These are phyloP conservation scores for Colletotrichum sp. DNA, from an alignment of 2,329 filamentous ascomycete genomes.

Conservation along the genomic window DNA sequence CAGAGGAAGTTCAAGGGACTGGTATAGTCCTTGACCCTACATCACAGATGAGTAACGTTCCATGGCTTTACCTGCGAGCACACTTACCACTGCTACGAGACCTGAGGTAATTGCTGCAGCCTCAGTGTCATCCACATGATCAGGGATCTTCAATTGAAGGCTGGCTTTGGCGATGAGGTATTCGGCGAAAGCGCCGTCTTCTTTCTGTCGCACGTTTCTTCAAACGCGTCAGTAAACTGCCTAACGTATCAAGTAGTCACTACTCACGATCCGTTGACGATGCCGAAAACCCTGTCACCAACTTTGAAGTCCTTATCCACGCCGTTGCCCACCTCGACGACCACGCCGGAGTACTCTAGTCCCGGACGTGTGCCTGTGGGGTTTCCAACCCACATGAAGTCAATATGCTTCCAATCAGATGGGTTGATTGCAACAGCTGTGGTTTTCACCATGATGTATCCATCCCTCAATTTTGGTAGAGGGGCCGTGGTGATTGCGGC, in stretches of 20 bases:
- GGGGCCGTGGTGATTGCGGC: neutral
- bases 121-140: constrained; percentile 49
- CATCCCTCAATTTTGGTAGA: constrained; percentile 18
- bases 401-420: constrained; percentile 37
- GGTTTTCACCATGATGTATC: constrained; percentile 36
- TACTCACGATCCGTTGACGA: constrained; percentile 36
- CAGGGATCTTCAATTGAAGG: constrained; percentile 48
- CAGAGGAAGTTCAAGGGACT: constrained; percentile 47
- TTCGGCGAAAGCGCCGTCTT: constrained; percentile 49
- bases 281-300: constrained; percentile 52
- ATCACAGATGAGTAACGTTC: neutral
- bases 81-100: constrained; percentile 39
- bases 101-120: constrained; percentile 48
- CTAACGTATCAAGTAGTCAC: accelerated
- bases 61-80: neutral
- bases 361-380: constrained; percentile 32
- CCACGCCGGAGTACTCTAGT: constrained; percentile 52
- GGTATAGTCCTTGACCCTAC: constrained; percentile 53
- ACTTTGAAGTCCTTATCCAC: constrained; percentile 48
- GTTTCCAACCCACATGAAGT: constrained; percentile 20
- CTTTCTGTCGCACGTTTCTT: constrained; percentile 37
- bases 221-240: neutral
- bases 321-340: constrained; percentile 47
- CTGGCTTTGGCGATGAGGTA: constrained; percentile 43
- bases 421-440: constrained; percentile 41